Percentiles rank a stretch among this genome's conserved stretches.
These are phyloP conservation scores for Truncatella angustata DNA, from an alignment of 2,329 filamentous ascomycete species.

Conservation along the genomic window DNA sequence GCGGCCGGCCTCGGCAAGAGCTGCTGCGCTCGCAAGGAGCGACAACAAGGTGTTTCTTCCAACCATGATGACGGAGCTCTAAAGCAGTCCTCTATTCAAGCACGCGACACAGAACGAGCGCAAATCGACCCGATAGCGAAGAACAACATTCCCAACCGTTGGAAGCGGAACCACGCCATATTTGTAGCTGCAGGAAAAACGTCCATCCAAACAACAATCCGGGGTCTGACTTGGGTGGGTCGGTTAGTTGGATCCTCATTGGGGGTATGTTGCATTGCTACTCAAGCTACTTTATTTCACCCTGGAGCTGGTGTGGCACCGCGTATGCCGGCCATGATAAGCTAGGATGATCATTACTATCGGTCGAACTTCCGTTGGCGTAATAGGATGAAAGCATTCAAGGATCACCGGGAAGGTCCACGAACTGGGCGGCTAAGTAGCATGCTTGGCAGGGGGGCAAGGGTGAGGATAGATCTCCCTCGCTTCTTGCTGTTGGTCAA, in stretches of 20 bases:
- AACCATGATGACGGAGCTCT: constrained; percentile 22
- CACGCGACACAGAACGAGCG: constrained; percentile 11
- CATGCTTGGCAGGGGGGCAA: constrained; percentile 5
- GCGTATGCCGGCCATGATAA: constrained; percentile 15
- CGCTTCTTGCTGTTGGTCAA: background rate
- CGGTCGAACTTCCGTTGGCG: constrained; percentile 20
- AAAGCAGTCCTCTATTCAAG: constrained; percentile 10
- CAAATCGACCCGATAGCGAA: constrained; percentile 8
- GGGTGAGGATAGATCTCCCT: background rate
- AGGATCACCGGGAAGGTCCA: constrained; percentile 9
- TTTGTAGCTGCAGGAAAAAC: constrained; percentile 15
- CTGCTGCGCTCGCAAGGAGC: constrained; percentile 23
- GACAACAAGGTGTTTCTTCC: constrained; percentile 21
- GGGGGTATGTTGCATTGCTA: background rate
- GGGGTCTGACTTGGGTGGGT: background rate
- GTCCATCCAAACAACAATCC: background rate
- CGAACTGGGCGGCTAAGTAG: background rate
- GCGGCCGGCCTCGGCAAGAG: constrained; percentile 2
- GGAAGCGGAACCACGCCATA: constrained; percentile 12
- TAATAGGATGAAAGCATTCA: constrained; percentile 15
- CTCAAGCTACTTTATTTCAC: background rate
- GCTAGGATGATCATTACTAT: constrained; percentile 15
- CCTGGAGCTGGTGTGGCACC: constrained; percentile 10
- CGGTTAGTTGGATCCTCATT: background rate
- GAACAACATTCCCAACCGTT: constrained; percentile 6